Percentiles rank a stretch among this genome's conserved stretches.
Evolutionary conservation across 23 red algal species (phyloP).

Genomic region (Cyanidiococcus yangmingshanensis): DNA sequence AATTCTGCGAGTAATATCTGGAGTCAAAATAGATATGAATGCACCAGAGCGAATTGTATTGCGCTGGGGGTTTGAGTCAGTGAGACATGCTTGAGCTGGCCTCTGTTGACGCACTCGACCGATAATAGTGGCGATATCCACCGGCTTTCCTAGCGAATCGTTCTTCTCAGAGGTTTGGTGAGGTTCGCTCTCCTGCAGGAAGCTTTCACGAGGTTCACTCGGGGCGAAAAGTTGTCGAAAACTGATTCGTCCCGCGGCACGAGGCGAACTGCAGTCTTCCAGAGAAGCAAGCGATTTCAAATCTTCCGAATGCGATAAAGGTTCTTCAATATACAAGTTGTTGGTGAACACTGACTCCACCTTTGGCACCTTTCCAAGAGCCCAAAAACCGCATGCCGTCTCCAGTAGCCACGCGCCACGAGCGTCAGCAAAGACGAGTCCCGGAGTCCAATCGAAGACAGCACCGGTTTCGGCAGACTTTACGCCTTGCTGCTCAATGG

Average conservation of each 20-base stretch:
- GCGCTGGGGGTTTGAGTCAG: not conserved
- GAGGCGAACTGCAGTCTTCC: not conserved
- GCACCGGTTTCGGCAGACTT: not conserved
- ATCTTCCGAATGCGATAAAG: not conserved
- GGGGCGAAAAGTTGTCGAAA: not conserved
- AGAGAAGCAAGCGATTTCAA: not conserved
- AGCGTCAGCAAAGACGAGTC: constrained; percentile 4
- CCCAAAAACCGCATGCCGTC: constrained; percentile 7
- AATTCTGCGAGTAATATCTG: not conserved
- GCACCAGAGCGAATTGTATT: not conserved
- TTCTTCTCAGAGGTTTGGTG: not conserved
- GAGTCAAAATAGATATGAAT: not conserved
- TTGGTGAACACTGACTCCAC: not conserved
- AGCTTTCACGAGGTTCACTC: not conserved
- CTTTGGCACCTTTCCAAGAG: not conserved
- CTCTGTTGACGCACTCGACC: not conserved
- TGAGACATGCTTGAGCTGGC: not conserved
- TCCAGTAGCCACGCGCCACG: not conserved
- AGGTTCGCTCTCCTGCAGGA: not conserved
- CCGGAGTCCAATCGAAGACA: not conserved
- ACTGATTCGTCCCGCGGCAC: not conserved
- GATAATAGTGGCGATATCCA: not conserved
- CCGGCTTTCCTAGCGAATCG: not conserved
- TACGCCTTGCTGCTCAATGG: not conserved
- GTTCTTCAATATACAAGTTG: not conserved